Evolutionary conservation across 2,329 filamentous ascomycete species (phyloP).

Genomic region (Ascochyta pisi): DNA sequence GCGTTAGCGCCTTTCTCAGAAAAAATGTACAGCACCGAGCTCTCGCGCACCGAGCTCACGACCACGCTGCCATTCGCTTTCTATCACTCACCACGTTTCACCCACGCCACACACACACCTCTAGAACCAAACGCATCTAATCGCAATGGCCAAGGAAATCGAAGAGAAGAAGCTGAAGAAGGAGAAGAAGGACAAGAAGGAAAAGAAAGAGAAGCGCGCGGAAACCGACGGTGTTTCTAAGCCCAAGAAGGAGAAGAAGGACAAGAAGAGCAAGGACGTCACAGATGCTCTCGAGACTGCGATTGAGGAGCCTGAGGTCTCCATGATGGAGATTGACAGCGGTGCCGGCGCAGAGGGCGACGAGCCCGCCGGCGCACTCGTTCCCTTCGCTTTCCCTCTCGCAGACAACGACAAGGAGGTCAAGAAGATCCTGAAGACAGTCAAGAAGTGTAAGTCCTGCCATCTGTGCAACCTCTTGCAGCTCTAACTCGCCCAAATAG

Average conservation of each 20-base stretch:
- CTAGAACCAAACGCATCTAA: conserved; percentile 2
- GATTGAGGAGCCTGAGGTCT: conserved; percentile 68
- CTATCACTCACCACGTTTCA: background rate
- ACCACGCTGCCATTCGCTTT: conserved; percentile 15
- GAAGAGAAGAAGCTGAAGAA: conserved; percentile 51
- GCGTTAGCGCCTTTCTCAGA: conserved; percentile 22
- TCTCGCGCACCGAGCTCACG: conserved; percentile 5
- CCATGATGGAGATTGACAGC: conserved; percentile 53
- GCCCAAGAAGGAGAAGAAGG: conserved; percentile 65
- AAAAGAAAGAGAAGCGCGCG: conserved; percentile 72
- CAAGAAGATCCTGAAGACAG: conserved; percentile 70
- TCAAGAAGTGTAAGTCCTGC: conserved; percentile 63
- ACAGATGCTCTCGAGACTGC: conserved; percentile 57
- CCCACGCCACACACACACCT: background rate
- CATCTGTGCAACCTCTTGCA: background rate
- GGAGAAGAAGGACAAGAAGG: conserved; percentile 64
- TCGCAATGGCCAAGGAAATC: conserved; percentile 47
- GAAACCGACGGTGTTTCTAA: conserved; percentile 49
- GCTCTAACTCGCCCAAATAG: conserved; percentile 56
- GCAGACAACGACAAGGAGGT: conserved; percentile 75
- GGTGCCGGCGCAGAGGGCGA: conserved; percentile 52
- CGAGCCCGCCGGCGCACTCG: conserved; percentile 63
- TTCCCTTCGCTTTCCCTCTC: conserved; percentile 83
- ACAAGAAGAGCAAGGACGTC: conserved; percentile 71
- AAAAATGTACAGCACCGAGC: conserved; percentile 31